Evolutionary conservation across 179 eudicot species (phyloP), one percentile per base, ranked within the genome.

Genomic region (Pouteria campechiana): DNA sequence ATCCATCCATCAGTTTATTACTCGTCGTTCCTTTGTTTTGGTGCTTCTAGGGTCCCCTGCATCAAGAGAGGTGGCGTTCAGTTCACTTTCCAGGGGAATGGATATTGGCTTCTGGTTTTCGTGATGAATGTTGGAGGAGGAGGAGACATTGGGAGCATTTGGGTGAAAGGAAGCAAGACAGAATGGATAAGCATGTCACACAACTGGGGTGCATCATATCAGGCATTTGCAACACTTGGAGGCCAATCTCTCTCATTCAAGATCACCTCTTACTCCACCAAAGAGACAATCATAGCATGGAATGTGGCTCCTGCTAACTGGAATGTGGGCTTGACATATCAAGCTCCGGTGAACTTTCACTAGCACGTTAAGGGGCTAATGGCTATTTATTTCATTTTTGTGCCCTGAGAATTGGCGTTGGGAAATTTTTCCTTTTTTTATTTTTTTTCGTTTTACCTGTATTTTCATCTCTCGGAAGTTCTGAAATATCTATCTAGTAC

Each of bases 131-230:
- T 86, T 1, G 93, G 64, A 4, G 96, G 86, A 7, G 71, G 68
- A 2, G 96, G 96, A 2, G 96, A 82, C 44, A 50, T 82, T 0
- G 52, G 68, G 0, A 39, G 44, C 47, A 79, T 79, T 89, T 79
- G 81, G 86, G 93, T 86, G 7, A 86, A 79, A 39, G 96, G 93
- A 9, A 69, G 58, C 55, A 62, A 19, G 37, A 72, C 86, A 1
- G 57, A 65, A 0, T 86, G 96, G 93, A 74, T 86, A 10, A 69
- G 68, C 55, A 82, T 86, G 96, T 66, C 68, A 65, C 93, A 79
- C 32, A 86, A 86, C 57, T 86, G 96, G 96, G 96, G 96, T 8
- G 89, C 86, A 28, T 76, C 93, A 0, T 79, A 76, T 64, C 96
- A 86, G 50, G 96, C 82, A 3, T 86, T 86, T 46, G 65, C 89